Percentiles rank a stretch among this genome's conserved stretches.
These are phyloP conservation scores for Magnolia changhungtana DNA, from an alignment of 164 flowering plant species.

Conservation along the genomic window DNA sequence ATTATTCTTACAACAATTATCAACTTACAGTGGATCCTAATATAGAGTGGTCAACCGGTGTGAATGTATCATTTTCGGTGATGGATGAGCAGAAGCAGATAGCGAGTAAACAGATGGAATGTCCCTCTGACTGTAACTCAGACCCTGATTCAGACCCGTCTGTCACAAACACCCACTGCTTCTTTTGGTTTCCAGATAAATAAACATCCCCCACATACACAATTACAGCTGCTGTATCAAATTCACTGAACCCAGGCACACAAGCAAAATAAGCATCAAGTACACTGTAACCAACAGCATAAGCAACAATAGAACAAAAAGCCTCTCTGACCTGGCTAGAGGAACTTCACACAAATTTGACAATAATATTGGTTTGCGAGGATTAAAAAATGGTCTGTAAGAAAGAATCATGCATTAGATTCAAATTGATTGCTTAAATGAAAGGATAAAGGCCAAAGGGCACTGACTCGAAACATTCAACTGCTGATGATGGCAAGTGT, in stretches of 20 bases:
- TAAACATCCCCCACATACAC: constrained; percentile 74
- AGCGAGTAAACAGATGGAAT: constrained; percentile 64
- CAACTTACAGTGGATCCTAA: constrained; percentile 70
- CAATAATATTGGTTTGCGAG: constrained; percentile 55
- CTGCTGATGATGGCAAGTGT: constrained; percentile 39
- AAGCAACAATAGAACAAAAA: background rate
- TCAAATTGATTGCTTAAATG: background rate
- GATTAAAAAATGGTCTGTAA: constrained; percentile 71
- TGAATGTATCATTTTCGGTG: constrained; percentile 39
- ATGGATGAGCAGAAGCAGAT: constrained; percentile 62
- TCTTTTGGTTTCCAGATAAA: constrained; percentile 52
- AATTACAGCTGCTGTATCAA: constrained; percentile 77
- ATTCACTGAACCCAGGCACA: constrained; percentile 55
- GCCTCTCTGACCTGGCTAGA: constrained; percentile 56
- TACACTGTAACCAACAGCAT: constrained; percentile 10
- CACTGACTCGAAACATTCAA: constrained; percentile 59
- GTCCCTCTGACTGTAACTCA: constrained; percentile 28
- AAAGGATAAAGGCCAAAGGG: background rate
- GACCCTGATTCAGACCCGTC: constrained; percentile 50
- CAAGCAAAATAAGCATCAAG: constrained; percentile 15
- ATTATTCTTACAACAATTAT: background rate
- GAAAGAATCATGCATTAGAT: constrained; percentile 2
- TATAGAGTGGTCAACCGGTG: constrained; percentile 54
- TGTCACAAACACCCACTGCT: constrained; percentile 91
- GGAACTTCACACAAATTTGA: constrained; percentile 74